Conservation (phyloP, 176 grass and related monocot genomes). For the Neostapfia colusana region DNA sequence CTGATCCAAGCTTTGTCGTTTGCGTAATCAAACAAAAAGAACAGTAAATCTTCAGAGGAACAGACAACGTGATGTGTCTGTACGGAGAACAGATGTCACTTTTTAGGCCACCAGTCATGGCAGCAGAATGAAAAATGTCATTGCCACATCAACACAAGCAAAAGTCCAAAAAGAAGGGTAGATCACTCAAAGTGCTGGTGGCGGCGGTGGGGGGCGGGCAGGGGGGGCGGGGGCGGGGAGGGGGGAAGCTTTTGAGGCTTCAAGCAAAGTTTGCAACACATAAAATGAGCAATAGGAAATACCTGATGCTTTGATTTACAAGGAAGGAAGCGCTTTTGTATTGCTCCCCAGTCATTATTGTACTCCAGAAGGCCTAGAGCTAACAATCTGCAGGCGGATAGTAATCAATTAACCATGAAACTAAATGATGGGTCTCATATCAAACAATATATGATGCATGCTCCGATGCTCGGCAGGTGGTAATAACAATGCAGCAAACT, state of each 20-base stretch:
- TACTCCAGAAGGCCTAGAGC: conserved; percentile 78
- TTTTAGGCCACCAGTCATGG: not conserved
- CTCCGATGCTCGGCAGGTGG: conserved; percentile 21
- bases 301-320: conserved; percentile 92
- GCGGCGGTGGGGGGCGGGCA: too few relatives aligned
- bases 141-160: conserved; percentile 1
- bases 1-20: conserved; percentile 22
- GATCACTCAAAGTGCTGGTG: not conserved
- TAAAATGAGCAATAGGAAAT: conserved; percentile 31
- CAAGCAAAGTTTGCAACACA: conserved; percentile 13
- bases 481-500: conserved; percentile 14
- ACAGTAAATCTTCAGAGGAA: conserved; percentile 16
- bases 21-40: conserved; percentile 9
- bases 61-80: not conserved
- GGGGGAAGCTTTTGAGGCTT: not conserved
- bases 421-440: conserved; percentile 18
- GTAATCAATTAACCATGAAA: conserved; percentile 6
- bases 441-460: not conserved
- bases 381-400: conserved; percentile 73
- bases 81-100: conserved; percentile 17
- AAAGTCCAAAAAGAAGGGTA: conserved; percentile 17
- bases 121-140: conserved; percentile 13
- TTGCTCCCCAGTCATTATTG: conserved; percentile 85
- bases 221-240: not conserved
- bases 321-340: conserved; percentile 89